Base-by-base conservation (phyloP, 768 basidiomycete species). In the Rhodotorula paludigena region DNA sequence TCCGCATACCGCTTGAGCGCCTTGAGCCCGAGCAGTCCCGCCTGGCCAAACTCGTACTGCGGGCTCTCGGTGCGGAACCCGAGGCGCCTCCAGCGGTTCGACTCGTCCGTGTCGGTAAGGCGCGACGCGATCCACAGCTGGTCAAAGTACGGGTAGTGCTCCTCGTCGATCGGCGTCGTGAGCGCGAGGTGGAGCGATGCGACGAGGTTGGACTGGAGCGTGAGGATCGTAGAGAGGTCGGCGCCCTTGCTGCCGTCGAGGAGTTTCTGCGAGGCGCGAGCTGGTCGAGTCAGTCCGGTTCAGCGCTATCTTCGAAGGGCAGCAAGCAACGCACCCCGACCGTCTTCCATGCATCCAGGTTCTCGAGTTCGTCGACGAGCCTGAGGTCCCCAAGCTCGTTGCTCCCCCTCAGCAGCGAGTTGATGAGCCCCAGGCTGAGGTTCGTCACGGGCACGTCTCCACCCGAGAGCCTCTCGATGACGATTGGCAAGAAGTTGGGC, bases 181-280 rank as follows among this genome's bases (percentile, higher is more conserved):
- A 63, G 32, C 4, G 36, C 14, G 12, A 47, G 44, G 45, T 48
- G 56, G 0, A 21, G 84, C 85, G 36, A 90, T 84, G 45, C 89
- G 61, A 89, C 81, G 65, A 91, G 84, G 78, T 90, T 90, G 35
- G 88, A 86, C 80, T 92, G 90, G 77, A 92, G 92, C 76, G 92
- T 88, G 62, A 92, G 82, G 54, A 92, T 87, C 64, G 86, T 87
- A 0, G 87, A 85, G 60, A 91, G 80, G 75, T 92, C 90, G 28
- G 51, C 57, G 25, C 51, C 44, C 11, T 52, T 21, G 2, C 44
- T 69, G 90, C 89, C 56, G 86, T 87, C 38, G 87, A 83, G 14
- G 87, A 85, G 89, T 91, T 92, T 68, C 67, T 68, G 67, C 49
- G 25, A 12, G 33, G 5, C 4, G 7, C 8, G 30, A 30, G 18